Evolutionary conservation across 1,284 basidiomycete species (phyloP).

Genomic region (Volvariella volvacea): DNA sequence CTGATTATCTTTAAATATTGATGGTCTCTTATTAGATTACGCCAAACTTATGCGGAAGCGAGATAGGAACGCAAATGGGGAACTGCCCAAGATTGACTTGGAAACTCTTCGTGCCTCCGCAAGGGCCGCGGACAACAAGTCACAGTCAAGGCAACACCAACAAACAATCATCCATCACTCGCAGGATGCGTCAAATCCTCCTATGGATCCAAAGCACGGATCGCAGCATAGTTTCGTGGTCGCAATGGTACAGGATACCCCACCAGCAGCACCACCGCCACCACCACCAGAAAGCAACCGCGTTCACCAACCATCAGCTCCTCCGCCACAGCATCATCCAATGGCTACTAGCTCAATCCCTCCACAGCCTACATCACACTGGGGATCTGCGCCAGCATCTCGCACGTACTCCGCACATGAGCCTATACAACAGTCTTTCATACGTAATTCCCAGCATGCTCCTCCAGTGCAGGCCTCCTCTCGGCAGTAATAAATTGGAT

Average conservation of each 20-base stretch:
- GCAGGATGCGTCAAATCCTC: slow-evolving; percentile 12
- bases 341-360: slow-evolving; percentile 2
- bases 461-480: not conserved
- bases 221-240: slow-evolving; percentile 41
- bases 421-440: slow-evolving; percentile 6
- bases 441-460: slow-evolving; percentile 5
- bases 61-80: slow-evolving; percentile 54
- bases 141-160: slow-evolving; percentile 15
- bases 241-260: slow-evolving; percentile 22
- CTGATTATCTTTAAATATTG: not conserved
- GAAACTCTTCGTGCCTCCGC: slow-evolving; percentile 68
- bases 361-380: not conserved
- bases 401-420: not conserved
- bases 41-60: slow-evolving; percentile 73
- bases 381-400: not conserved
- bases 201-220: slow-evolving; percentile 22
- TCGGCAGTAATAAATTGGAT: no score
- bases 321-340: slow-evolving; percentile 7
- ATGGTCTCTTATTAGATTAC: slow-evolving; percentile 44
- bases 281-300: not conserved
- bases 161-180: slow-evolving; percentile 12
- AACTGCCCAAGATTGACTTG: slow-evolving; percentile 55
- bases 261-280: not conserved
- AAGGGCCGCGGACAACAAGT: slow-evolving; percentile 38
- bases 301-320: not conserved